Conservation (phyloP, 179 eudicot species). For the Nepenthes alata region DNA sequence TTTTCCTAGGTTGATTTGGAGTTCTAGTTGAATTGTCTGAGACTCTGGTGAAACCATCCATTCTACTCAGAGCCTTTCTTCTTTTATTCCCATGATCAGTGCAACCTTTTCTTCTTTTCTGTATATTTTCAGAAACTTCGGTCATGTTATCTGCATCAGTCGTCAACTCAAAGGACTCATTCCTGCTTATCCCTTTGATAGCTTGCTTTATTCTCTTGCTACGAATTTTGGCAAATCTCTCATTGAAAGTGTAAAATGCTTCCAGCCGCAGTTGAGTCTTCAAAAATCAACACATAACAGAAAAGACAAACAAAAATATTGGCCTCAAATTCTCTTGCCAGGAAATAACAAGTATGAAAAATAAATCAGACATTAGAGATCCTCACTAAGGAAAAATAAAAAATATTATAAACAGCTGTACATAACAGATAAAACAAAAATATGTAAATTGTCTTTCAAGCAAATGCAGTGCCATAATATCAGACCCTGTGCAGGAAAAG, state of each 20-base stretch:
- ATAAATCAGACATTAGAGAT: no score
- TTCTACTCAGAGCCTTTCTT: conserved; percentile 12
- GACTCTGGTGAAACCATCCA: conserved; percentile 10
- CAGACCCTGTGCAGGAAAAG: no score
- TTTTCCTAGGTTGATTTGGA: conserved; percentile 21
- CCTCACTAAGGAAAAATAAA: no score
- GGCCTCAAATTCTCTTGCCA: conserved; percentile 9
- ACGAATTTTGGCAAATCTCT: conserved; percentile 89
- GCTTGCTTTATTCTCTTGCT: conserved; percentile 86
- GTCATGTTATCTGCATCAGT: conserved; percentile 21
- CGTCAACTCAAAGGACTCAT: conserved; percentile 25
- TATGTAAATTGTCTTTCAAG: no score
- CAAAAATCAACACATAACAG: conserved; percentile 14
- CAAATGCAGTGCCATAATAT: no score
- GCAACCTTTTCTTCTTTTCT: conserved; percentile 28
- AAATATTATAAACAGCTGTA: no score
- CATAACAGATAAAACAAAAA: no score
- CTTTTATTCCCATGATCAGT: conserved; percentile 12
- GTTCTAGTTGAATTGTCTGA: conserved; percentile 14
- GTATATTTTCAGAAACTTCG: conserved; percentile 20
- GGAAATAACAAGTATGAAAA: no score
- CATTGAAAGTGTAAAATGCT: conserved; percentile 94
- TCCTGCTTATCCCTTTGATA: conserved; percentile 56
- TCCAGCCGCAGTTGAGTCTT: conserved; percentile 92
- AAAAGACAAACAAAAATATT: conserved; percentile 8